phyloP scores from a whole-genome alignment of 176 grass and related monocot species.

The Bolboschoenus planiculmis region DNA sequence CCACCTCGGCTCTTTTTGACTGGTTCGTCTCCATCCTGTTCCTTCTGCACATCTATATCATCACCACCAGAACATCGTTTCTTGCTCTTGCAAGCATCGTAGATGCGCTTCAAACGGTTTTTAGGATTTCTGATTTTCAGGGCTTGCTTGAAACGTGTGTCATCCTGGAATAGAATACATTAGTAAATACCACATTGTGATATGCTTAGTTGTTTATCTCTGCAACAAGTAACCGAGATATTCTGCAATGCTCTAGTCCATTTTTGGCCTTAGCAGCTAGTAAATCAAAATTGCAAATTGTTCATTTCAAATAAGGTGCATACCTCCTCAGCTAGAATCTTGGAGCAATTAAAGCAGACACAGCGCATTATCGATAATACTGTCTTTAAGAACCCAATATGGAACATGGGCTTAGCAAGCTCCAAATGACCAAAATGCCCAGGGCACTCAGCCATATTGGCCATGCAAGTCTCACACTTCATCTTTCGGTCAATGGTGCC shows the following conservation, averaged over 20 bases:
- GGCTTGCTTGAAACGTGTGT: conserved; percentile 91
- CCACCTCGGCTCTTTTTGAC: conserved; percentile 74
- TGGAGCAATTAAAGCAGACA: conserved; percentile 99
- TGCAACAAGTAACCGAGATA: background rate
- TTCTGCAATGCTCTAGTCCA: background rate
- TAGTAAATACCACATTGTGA: background rate
- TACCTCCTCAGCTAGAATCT: conserved; percentile 96
- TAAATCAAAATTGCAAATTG: background rate
- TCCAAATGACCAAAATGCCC: conserved; percentile 98
- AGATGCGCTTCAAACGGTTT: conserved; percentile 85
- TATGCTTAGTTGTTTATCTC: background rate
- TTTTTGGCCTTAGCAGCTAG: background rate
- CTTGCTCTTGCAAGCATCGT: conserved; percentile 97
- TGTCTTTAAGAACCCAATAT: conserved; percentile 96
- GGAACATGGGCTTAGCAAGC: conserved; percentile 97
- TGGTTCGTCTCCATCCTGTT: conserved; percentile 69
- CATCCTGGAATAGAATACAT: conserved; percentile 47
- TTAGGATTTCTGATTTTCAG: conserved; percentile 92
- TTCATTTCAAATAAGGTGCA: background rate
- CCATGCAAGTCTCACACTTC: conserved; percentile 97
- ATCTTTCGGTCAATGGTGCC: conserved; percentile 92
- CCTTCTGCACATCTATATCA: conserved; percentile 73
- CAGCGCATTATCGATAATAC: conserved; percentile 95
- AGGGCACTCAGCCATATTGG: conserved; percentile 91
- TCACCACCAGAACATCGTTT: conserved; percentile 80